These are phyloP conservation scores for Akanthomyces uredinophilus DNA, from an alignment of 2,329 filamentous ascomycete genomes.

Conservation along the genomic window DNA sequence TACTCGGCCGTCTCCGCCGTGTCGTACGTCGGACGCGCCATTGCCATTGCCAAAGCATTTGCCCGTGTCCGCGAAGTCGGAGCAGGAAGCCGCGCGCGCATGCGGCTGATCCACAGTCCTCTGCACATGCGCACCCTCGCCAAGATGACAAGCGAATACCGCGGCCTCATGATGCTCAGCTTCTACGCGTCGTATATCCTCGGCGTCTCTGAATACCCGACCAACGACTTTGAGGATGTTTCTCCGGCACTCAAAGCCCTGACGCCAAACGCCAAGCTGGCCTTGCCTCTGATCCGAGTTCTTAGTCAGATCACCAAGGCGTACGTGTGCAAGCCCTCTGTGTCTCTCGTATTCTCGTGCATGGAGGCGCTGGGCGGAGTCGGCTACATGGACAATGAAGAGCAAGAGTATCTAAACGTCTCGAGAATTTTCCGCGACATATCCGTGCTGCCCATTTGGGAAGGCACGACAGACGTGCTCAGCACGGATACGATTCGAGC, in stretches of 20 bases:
- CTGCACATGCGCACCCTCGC: conserved; percentile 57
- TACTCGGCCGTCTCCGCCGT: conserved; percentile 51
- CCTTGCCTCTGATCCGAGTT: conserved; percentile 46
- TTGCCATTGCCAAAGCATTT: conserved; percentile 54
- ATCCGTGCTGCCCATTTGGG: conserved; percentile 62
- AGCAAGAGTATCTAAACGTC: conserved; percentile 61
- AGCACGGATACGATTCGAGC: conserved; percentile 46
- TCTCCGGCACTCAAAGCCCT: conserved; percentile 25
- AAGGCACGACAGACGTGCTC: conserved; percentile 68
- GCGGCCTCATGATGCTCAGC: conserved; percentile 49
- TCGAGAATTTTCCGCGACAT: conserved; percentile 62
- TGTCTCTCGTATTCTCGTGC: conserved; percentile 47
- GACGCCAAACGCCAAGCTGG: conserved; percentile 29
- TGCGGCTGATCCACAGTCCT: conserved; percentile 45
- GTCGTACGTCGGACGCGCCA: conserved; percentile 49
- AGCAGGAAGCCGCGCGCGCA: conserved; percentile 36
- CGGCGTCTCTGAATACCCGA: conserved; percentile 46
- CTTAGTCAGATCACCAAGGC: conserved; percentile 58
- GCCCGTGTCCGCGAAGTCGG: conserved; percentile 51
- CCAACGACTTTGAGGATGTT: conserved; percentile 1
- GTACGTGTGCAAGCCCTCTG: conserved; percentile 46
- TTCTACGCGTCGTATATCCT: conserved; percentile 51
- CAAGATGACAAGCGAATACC: conserved; percentile 49
- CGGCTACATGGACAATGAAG: conserved; percentile 60
- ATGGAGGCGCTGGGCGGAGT: conserved; percentile 64